Conservation (phyloP, 768 basidiomycete genomes). For the Chalciporus pseudorubinellus region DNA sequence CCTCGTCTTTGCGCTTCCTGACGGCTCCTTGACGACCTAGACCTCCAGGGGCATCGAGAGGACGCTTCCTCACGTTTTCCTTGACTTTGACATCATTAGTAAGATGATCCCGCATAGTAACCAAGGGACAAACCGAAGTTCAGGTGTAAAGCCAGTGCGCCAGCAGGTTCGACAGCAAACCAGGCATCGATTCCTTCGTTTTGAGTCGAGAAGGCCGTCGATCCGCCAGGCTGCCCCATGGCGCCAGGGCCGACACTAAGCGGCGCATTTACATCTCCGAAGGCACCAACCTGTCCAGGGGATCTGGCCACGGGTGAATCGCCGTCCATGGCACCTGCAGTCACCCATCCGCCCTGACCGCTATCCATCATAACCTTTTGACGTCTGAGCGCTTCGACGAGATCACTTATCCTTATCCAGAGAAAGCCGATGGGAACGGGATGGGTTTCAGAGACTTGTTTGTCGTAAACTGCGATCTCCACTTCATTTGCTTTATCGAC, state of each 20-base stretch:
- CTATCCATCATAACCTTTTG: slow-evolving; percentile 88
- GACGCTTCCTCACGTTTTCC: slow-evolving; percentile 94
- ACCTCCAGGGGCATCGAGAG: slow-evolving; percentile 87
- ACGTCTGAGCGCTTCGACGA: slow-evolving; percentile 88
- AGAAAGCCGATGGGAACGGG: slow-evolving; percentile 90
- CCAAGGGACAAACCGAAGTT: slow-evolving; percentile 77
- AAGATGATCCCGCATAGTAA: background rate
- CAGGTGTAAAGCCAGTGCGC: slow-evolving; percentile 80
- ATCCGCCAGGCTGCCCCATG: slow-evolving; percentile 28
- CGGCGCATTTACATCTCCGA: slow-evolving; percentile 44
- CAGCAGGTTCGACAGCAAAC: slow-evolving; percentile 98
- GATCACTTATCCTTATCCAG: slow-evolving; percentile 91
- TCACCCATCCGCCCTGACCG: slow-evolving; percentile 93
- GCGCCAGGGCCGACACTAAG: slow-evolving; percentile 36
- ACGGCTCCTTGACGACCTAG: slow-evolving; percentile 98
- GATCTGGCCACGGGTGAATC: slow-evolving; percentile 47
- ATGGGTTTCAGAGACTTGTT: slow-evolving; percentile 75
- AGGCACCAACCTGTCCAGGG: slow-evolving; percentile 49
- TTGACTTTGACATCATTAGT: slow-evolving; percentile 62
- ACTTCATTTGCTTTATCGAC: slow-evolving; percentile 99
- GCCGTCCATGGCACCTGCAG: slow-evolving; percentile 84
- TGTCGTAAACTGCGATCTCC: slow-evolving; percentile 94
- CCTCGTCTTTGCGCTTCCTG: slow-evolving; percentile 95
- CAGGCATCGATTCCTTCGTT: slow-evolving; percentile 91
- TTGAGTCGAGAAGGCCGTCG: slow-evolving; percentile 21